These are phyloP conservation scores for Turnera subulata DNA, from an alignment of 345 rosid species.

Conservation along the genomic window DNA sequence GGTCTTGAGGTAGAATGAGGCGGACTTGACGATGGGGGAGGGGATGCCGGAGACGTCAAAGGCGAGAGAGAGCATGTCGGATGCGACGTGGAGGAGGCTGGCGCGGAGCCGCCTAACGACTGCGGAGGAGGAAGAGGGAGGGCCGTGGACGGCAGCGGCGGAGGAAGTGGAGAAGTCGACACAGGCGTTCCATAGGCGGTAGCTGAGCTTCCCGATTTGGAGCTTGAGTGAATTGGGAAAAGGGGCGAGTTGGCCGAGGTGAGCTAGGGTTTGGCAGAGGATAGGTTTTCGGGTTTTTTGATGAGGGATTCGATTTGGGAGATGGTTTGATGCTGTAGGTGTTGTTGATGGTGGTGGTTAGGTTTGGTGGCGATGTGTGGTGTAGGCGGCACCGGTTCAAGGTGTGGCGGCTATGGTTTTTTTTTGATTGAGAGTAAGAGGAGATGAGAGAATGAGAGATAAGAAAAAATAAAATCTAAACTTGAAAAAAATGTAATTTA, in stretches of 20 bases:
- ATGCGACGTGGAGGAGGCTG: constrained; percentile 64
- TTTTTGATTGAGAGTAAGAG: no score
- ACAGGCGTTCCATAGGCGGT: constrained; percentile 94
- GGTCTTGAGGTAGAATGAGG: constrained; percentile 76
- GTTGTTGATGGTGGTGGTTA: constrained; percentile 9
- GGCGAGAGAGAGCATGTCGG: constrained; percentile 79
- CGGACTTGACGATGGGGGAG: constrained; percentile 62
- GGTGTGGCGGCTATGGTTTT: no score
- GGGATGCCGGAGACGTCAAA: constrained; percentile 61
- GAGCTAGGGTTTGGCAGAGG: constrained; percentile 44
- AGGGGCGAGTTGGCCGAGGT: constrained; percentile 52
- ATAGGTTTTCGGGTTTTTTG: constrained; percentile 50
- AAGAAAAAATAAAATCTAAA: no score
- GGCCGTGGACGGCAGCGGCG: constrained; percentile 37
- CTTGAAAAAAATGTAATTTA: no score
- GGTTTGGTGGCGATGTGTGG: no score
- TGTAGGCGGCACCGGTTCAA: no score
- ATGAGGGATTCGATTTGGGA: constrained; percentile 64
- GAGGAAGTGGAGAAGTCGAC: constrained; percentile 63
- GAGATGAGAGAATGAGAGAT: no score
- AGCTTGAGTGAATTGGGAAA: constrained; percentile 67
- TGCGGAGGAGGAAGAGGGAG: constrained; percentile 27
- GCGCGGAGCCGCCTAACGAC: constrained; percentile 28
- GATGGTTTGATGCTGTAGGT: constrained; percentile 35
- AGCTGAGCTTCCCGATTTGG: constrained; percentile 80